Base-by-base conservation (phyloP, 1,284 basidiomycete species). In the Macrocystidia cucumis region DNA sequence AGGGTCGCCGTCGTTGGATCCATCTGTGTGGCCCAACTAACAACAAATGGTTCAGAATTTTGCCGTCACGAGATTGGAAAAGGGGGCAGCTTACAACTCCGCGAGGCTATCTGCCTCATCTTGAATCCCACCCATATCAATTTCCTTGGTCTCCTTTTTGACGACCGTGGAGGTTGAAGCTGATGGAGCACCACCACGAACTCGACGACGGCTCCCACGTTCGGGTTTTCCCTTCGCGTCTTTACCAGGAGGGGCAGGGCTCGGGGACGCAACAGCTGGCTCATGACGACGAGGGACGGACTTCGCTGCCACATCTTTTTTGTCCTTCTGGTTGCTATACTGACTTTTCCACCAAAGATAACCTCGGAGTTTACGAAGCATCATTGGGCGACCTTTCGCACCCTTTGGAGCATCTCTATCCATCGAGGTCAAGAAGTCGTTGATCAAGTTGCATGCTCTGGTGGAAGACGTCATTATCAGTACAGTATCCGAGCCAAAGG, bases 401-500 rank as follows among this genome's bases (percentile, higher is more conserved):
- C 79, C 78, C 14, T 69, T 67, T 5, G 70, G 68, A 1, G 76
- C 69, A 18, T 69, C 66, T 1, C 67, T 56, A 41, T 84, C 64
- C 64, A 85, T 78, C 1, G 62, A 65, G 0, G 77, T 72, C 2
- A 97, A 68, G 54, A 88, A 96, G 42, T 92, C 84, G 2, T 74
- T 76, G 11, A 96, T 61, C 27, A 86, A 68, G 7, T 70, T 70
- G 48, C 84, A 87, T 0, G 85, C 85, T 21, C 78, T 72, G 18
- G 82, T 72, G 0, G 90, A 90, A 0, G 81, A 79, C n/a, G 85
- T 79, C 91, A 97, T 93, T 39, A 96, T 69, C 24, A 96, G 74
- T 1, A 92, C 74, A 1, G 77, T 78, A 48, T 95, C 85, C 9
- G 75, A 78, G 1, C 85, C 84, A 1, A 70, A 70, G 12, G 9